Conservation (phyloP, 75 land plant species). For the Sequoia sempervirens region DNA sequence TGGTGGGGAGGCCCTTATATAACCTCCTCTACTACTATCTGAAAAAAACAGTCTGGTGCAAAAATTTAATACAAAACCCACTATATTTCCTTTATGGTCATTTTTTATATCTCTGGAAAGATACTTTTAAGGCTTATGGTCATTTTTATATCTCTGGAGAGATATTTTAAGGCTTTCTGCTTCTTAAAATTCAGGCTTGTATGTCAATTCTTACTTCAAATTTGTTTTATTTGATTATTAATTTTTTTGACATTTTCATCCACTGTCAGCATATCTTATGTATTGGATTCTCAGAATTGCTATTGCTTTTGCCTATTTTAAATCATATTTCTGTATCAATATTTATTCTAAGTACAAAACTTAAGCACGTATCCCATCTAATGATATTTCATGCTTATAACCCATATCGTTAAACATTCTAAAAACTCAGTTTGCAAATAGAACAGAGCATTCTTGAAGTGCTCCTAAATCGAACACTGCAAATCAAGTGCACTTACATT, state of each 20-base stretch:
- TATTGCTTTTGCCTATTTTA: neutral
- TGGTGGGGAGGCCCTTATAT: too few species aligned
- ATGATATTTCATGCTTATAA: neutral
- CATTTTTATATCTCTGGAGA: neutral
- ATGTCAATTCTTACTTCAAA: neutral
- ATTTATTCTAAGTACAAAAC: neutral
- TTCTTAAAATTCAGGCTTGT: neutral
- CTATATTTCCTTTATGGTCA: neutral
- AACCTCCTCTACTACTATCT: too few species aligned
- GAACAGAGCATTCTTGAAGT: neutral
- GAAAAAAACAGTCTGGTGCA: neutral
- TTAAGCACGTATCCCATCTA: neutral
- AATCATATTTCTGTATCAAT: neutral
- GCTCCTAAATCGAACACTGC: neutral
- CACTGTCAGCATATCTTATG: neutral
- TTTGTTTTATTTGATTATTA: neutral
- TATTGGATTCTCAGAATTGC: neutral
- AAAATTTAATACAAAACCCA: neutral
- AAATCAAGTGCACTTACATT: neutral
- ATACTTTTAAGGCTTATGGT: neutral
- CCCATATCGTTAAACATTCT: neutral
- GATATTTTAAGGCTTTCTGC: neutral
- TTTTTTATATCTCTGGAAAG: neutral
- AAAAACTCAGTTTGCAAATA: neutral
- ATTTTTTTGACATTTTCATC: neutral